A percentile compares a stretch with the other conserved stretches of the same genome.
Evolutionary conservation across 2,329 filamentous ascomycete species (phyloP).

Genomic region (Uncinocarpus reesii): DNA sequence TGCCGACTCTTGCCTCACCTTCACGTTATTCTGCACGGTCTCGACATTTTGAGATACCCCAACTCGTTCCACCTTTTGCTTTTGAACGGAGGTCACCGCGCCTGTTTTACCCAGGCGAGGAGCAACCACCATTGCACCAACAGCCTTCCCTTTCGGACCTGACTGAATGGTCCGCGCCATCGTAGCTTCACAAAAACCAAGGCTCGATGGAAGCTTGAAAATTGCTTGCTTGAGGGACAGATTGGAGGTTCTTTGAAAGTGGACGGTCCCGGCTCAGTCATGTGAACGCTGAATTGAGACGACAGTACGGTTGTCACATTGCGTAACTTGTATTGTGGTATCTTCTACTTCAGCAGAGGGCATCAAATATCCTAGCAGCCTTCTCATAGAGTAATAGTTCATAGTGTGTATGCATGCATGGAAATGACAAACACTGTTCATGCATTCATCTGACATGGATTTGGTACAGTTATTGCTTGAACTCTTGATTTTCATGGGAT

Average conservation of each 20-base stretch:
- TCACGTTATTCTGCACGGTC: background rate
- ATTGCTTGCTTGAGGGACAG: background rate
- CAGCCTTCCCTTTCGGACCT: background rate
- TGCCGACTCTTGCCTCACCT: constrained; percentile 12
- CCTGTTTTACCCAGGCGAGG: background rate
- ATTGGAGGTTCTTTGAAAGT: background rate
- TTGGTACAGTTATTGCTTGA: too few relatives aligned
- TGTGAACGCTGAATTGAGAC: background rate
- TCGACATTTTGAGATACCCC: background rate
- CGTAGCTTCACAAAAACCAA: background rate
- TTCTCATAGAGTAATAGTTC: too few relatives aligned
- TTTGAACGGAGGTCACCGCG: constrained; percentile 13
- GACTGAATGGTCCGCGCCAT: background rate
- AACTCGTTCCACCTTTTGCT: constrained; percentile 3
- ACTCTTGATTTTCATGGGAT: too few relatives aligned
- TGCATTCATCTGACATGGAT: too few relatives aligned
- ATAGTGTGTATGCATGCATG: too few relatives aligned
- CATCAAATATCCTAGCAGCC: too few relatives aligned
- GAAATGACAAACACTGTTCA: too few relatives aligned
- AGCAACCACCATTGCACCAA: background rate
- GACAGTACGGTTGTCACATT: constrained; percentile 2
- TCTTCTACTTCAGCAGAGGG: background rate
- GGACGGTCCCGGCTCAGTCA: background rate
- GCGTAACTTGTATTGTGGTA: background rate
- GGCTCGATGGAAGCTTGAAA: background rate